These are phyloP conservation scores for Phytophthora parvispora DNA, from an alignment of 352 stramenopile species.

Conservation along the genomic window DNA sequence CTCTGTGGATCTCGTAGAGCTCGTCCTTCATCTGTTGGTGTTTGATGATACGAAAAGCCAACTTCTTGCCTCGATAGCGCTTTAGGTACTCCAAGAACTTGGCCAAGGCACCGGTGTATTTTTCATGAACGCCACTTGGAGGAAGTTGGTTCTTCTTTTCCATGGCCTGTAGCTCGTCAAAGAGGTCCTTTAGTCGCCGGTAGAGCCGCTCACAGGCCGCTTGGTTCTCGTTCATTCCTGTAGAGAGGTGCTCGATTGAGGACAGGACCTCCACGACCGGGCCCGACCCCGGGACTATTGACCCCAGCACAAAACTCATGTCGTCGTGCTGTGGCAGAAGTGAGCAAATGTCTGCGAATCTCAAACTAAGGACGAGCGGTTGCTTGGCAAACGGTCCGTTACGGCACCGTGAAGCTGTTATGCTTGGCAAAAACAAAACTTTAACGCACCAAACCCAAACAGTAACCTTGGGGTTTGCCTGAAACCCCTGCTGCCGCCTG, in stretches of 20 bases:
- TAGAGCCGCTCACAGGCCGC: slow-evolving; percentile 1
- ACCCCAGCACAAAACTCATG: not conserved
- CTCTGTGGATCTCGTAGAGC: not conserved
- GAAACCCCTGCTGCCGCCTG: not conserved
- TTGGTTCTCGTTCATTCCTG: slow-evolving; percentile 22
- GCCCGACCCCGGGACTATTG: not conserved
- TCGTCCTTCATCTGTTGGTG: not conserved
- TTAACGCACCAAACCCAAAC: no score
- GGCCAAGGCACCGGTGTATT: slow-evolving; percentile 9
- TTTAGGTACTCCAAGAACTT: slow-evolving; percentile 7
- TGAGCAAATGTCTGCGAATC: no score
- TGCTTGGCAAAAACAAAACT: no score
- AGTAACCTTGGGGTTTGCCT: no score
- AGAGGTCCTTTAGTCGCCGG: slow-evolving; percentile 2
- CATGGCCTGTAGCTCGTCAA: slow-evolving; percentile 5
- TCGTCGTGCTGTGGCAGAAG: no score
- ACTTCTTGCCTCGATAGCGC: slow-evolving; percentile 11
- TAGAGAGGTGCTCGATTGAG: not conserved
- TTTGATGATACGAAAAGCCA: slow-evolving; percentile 10
- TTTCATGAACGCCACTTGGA: not conserved
- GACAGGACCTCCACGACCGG: not conserved
- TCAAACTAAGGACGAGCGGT: no score
- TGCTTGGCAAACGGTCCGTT: no score
- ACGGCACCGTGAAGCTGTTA: no score
- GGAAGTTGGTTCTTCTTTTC: slow-evolving; percentile 6